Base-by-base conservation (phyloP, 2,329 filamentous ascomycete genomes). In the Fusarium sp. region DNA sequence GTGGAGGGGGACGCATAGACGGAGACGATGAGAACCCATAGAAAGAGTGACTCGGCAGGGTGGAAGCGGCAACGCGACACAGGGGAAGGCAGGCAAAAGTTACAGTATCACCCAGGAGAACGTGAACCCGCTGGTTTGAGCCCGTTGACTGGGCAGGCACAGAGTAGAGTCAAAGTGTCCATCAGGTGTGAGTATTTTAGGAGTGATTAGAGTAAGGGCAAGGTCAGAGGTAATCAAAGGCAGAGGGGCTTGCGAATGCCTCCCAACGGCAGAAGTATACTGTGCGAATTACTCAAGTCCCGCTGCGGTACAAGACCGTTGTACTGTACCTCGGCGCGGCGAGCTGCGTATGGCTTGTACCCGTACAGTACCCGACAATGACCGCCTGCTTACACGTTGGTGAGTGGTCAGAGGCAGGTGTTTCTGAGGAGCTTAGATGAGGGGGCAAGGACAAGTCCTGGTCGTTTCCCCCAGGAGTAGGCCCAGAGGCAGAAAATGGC, bases 311-410 rank as follows among this genome's bases (percentile, higher is more conserved):
- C 80, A 79, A 75, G 69, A 48, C 57, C 59, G 53, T 77, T 77
- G 80, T 79, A 81, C 79, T 79, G 75, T 81, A 79, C 78, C 66
- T 81, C 71, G 74, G 75, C 70, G 77, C 73, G 76, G 74, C 73
- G 75, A 75, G 71, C 74, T 75, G 75, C 71, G 73, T 70, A 69
- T 56, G 60, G 50, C 69, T 73, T 75, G 81, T 82, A 81, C 77
- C 79, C 75, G 70, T 80, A 83, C 81, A 82, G 81, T 82, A 82
- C 80, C 79, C 63, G 74, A 67, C 72, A 77, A 73, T 69, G 67
- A 68, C 67, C 59, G 66, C 69, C 26, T 45, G 67, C 42, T 72
- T 69, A 48, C 67, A 44, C 42, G 69, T 46, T 69, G 71, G 52
- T 73, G 69, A 76, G 68, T 75, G 75, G 75, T 62, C 67, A 69